Base-by-base conservation (phyloP, 2,329 filamentous ascomycete genomes). In the Penicillium crustosum region DNA sequence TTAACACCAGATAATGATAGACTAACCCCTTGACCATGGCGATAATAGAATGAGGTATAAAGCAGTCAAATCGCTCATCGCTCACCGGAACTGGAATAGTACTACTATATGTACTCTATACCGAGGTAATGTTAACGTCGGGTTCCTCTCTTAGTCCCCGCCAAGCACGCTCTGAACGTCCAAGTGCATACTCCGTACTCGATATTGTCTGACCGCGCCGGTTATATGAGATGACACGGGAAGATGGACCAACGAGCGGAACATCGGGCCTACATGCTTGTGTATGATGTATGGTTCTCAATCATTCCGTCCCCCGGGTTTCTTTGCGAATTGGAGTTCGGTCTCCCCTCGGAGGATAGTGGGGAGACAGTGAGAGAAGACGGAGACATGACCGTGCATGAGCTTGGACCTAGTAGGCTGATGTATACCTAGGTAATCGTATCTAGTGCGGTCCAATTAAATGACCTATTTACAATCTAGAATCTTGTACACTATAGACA, bases 331-430 rank as follows among this genome's bases (percentile, higher is more conserved):
- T 21, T 53, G n/a, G 42, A 31, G 8, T 9, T 47, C 7, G 12
- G 21, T 7, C 27, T 42, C 42, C 49, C 21, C 42, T 35, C 27
- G 21, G 38, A 23, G 19, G 23, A 38, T 31, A 53, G n/a, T 17
- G 8, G 9, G 31, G n/a, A 38, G 9, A 48, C 23, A 41, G 35
- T 25, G 19, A 39, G 19, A 39, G 29, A 15, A 53, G 48, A 35
- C 36, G 42, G 55, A 48, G 49, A 6, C 12, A 57, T 36, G 51
- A 36, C 58, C 54, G 58, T 55, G 54, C 48, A 53, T 42, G 54
- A 50, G 54, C 42, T 55, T n/a, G 36, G 60, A 15, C 50, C 57
- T 49, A 43, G 35, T 36, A 25, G 13, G 9, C 23, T 15, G n/a
- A 36, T 23, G 19, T 43, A 13, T 39, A n/a, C n/a, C n/a, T n/a